Percentiles rank a stretch among this genome's conserved stretches.
Evolutionary conservation across 2,329 filamentous ascomycete species (phyloP).

Genomic region (Fusarium nematophilum): DNA sequence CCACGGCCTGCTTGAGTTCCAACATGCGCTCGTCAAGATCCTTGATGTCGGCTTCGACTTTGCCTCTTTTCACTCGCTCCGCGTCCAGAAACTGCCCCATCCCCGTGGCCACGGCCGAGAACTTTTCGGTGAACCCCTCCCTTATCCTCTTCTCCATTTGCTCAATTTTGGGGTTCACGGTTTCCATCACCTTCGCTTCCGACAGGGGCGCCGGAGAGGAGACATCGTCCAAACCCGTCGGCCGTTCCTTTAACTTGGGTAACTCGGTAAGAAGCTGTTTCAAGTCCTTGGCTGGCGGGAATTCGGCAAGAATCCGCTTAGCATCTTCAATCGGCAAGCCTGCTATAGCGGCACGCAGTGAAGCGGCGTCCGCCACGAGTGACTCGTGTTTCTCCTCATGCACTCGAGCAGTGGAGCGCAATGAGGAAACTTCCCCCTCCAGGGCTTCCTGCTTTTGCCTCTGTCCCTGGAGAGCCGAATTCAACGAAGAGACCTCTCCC

Average conservation of each 20-base stretch:
- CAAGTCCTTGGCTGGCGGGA: slow-evolving; percentile 13
- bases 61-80: slow-evolving; percentile 25
- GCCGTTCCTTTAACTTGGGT: slow-evolving; percentile 10
- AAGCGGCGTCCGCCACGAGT: slow-evolving; percentile 4
- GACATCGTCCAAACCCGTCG: neutral
- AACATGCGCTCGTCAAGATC: slow-evolving; percentile 6
- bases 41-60: slow-evolving; percentile 20
- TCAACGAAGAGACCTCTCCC: slow-evolving; percentile 4
- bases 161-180: slow-evolving; percentile 14
- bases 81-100: slow-evolving; percentile 37
- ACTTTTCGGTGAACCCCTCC: neutral
- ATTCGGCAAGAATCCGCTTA: slow-evolving; percentile 11
- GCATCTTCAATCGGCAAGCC: neutral
- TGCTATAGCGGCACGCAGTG: neutral
- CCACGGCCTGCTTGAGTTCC: neutral
- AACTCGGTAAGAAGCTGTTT: slow-evolving; percentile 9
- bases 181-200: slow-evolving; percentile 19
- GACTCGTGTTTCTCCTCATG: neutral
- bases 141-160: slow-evolving; percentile 18
- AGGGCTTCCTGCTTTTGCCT: slow-evolving; percentile 6
- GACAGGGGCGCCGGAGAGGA: slow-evolving; percentile 8
- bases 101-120: slow-evolving; percentile 13
- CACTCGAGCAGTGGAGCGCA: slow-evolving; percentile 1
- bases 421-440: slow-evolving; percentile 2
- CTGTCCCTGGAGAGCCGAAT: slow-evolving; percentile 5